Base-by-base conservation (phyloP, 2,329 filamentous ascomycete genomes). In the Drechslerella coelobrocha region DNA sequence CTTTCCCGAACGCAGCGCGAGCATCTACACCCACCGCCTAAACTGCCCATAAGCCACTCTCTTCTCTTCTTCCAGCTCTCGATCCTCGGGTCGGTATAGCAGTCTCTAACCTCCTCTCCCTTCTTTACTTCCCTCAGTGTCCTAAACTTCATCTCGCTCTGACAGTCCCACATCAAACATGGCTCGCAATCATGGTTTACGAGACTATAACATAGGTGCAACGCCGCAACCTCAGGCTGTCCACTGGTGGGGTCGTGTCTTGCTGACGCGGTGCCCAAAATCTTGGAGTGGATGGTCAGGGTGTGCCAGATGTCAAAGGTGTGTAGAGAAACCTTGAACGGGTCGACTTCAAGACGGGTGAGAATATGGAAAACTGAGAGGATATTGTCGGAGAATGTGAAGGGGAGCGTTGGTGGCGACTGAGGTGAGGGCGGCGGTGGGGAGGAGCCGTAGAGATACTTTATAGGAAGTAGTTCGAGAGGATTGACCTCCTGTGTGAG, bases 151-250 rank as follows among this genome's bases (percentile, higher is more conserved):
- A 94, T 92, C 56, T 84, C 84, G 0, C 89, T 90, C 26, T 89
- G 87, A 91, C 92, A 97, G 76, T 96, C 90, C 94, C 94, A 99
- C 2, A 85, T 85, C 39, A 97, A 92, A 78, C 96, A 97, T 7
- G 94, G 94, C 77, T 96, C 88, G 79, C 94, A 99, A 78, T 92
- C 91, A 78, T 99, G 94, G 77, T 99, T 99, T 26, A 93, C 92
- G 27, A 97, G 83, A 79, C 92, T 97, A 92, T 94, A 99, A n/a
- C 61, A 65, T 19, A 69, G 29, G 65, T 65, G 92, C 26, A 97
- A 92, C 26, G 93, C 93, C 26, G 91, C 91, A 2, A 96, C 89
- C 76, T 97, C 94, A 0, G 94, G 93, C 8, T 90, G 86, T 2
- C 92, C 90, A 73, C 93, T 90, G 75, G 85, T 85, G 0, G 84